These are phyloP conservation scores for Helotiales sp. DNA, from an alignment of 2,329 filamentous ascomycete genomes.

Conservation along the genomic window DNA sequence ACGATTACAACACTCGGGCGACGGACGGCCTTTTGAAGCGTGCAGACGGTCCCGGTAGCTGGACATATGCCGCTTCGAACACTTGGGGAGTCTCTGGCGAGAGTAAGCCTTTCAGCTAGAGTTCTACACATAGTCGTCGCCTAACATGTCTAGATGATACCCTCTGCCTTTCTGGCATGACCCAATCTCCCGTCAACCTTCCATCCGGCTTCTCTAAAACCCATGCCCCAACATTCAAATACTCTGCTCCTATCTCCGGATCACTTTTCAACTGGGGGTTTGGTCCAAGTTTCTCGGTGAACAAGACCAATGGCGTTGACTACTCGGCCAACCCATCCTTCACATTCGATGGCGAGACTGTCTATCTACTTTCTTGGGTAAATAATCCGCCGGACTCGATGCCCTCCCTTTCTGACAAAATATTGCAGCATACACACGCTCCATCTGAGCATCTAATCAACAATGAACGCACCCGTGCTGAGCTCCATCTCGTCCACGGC, in stretches of 20 bases:
- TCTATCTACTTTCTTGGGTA: constrained; percentile 13
- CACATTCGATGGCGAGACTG: not conserved
- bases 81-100: not conserved
- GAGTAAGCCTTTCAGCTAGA: not conserved
- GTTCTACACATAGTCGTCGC: too few relatives aligned
- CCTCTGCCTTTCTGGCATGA: constrained; percentile 7
- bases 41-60: not conserved
- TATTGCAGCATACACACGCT: constrained; percentile 9
- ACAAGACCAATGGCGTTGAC: constrained; percentile 4
- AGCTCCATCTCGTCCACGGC: constrained; percentile 14
- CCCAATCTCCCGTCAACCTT: constrained; percentile 17
- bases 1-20: constrained; percentile 5
- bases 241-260: not conserved
- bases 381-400: too few relatives aligned
- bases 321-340: constrained; percentile 17
- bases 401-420: not conserved
- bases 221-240: constrained; percentile 9
- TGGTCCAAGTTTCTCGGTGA: constrained; percentile 6
- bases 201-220: not conserved
- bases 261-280: constrained; percentile 9
- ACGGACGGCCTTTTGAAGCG: constrained; percentile 4
- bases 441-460: constrained; percentile 13
- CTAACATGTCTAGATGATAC: constrained; percentile 10
- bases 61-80: constrained; percentile 1
- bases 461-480: not conserved